Base-by-base conservation (phyloP, 192 early-diverging fungal genomes). In the Globomyces pollinis-pini region DNA sequence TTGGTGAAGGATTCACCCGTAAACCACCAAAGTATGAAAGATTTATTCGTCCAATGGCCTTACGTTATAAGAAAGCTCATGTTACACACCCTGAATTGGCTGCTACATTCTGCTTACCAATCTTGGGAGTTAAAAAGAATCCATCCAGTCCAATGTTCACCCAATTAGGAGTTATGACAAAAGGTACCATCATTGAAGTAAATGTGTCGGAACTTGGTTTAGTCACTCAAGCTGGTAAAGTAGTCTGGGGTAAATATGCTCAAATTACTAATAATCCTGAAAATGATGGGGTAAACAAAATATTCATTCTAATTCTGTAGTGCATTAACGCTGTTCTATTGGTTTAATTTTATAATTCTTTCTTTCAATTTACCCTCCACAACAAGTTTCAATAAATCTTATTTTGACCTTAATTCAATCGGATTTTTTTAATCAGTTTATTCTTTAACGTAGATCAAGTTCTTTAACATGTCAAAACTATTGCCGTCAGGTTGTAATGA, bases 1-100 rank as follows among this genome's bases (percentile, higher is more conserved):
- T 99, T 23, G 93, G 94, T 34, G 94, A 96, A 56, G 90, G 93
- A 11, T 99, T 99, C 67, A 99, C 94, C n/a, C 86, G 96, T 51
- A 95, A 97, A 70, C 96, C 94, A 50, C 93, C 94, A 70, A 99
- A 99, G 73, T 97, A 97, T 73, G 96, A 99, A 68, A 88, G 94
- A 35, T 99, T 99, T 65, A 87, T 99, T 63, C 85, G 96, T 33
- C 96, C 94, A 41, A 96, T 93, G 86, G 96, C 90, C 11, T 76
- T 99, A 45, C 88, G 96, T 50, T 96, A 89, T 81, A 99, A 99
- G 70, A 96, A 95, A 72, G 94, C 96, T 34, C 91, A 97, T 63
- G 94, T 99, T 53, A 99, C 96, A 26, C 96, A 99, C 69, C 96
- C 96, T 15, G 96, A 99, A 72, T 84, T 99, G 47, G 89, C 84